These are phyloP conservation scores for Ailanthus altissimus DNA, from an alignment of 345 rosid genomes.

Conservation along the genomic window DNA sequence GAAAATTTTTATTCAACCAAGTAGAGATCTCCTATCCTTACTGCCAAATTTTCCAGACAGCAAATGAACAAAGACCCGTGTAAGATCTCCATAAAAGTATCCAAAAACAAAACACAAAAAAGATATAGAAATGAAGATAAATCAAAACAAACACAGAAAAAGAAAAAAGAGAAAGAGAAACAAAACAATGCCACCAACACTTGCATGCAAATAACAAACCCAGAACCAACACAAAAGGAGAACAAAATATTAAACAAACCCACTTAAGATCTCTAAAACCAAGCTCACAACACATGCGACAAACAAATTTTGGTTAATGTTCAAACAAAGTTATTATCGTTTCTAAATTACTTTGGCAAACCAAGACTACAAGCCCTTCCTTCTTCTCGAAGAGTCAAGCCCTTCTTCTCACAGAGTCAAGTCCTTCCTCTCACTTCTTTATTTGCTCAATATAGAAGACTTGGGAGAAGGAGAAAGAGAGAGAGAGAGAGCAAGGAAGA, in stretches of 20 bases:
- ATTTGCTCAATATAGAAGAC: conserved; percentile 7
- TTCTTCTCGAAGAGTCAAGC: neutral
- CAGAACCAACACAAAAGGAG: neutral
- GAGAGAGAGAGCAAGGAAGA: conserved; percentile 3
- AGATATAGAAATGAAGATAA: neutral
- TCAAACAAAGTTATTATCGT: neutral
- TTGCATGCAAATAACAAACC: conserved; percentile 33
- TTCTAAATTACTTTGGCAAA: neutral
- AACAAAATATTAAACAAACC: neutral
- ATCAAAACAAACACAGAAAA: neutral
- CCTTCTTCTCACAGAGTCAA: neutral
- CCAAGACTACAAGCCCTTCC: neutral
- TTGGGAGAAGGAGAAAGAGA: neutral
- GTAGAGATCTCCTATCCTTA: conserved; percentile 17
- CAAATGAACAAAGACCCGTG: conserved; percentile 16
- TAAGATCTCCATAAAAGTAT: conserved; percentile 10
- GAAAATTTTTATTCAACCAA: neutral
- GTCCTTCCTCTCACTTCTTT: neutral
- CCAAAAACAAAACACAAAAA: neutral
- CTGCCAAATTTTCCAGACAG: conserved; percentile 3
- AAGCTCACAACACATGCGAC: conserved; percentile 31
- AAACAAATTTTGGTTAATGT: neutral
- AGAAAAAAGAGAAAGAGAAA: conserved; percentile 21
- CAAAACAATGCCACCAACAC: conserved; percentile 15
- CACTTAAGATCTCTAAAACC: conserved; percentile 8